phyloP scores from a whole-genome alignment of 345 rosid species.

The Salix koriyanagi region DNA sequence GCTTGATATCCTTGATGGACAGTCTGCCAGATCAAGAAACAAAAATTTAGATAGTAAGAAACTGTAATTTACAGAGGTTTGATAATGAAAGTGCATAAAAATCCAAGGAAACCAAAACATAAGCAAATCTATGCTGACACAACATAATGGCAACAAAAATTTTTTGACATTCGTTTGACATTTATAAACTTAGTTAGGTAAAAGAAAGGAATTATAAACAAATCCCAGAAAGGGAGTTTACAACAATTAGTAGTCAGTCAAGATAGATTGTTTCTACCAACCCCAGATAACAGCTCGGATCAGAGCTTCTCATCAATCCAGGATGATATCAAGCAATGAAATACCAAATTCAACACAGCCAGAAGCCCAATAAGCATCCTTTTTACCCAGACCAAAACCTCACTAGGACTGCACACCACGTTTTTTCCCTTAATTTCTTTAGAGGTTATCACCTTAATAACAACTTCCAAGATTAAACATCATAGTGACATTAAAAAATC shows the following conservation, averaged over 20 bases:
- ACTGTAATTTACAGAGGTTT: neutral
- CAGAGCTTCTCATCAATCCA: neutral
- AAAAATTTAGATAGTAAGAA: neutral
- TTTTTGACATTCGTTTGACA: neutral
- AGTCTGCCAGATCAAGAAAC: constrained; percentile 46
- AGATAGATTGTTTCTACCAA: neutral
- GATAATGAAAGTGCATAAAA: neutral
- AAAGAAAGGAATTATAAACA: neutral
- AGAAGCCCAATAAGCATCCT: constrained; percentile 1
- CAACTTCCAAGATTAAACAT: neutral
- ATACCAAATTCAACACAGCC: constrained; percentile 9
- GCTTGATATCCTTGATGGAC: constrained; percentile 79
- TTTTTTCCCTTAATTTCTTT: neutral
- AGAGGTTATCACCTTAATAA: neutral
- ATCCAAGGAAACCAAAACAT: neutral
- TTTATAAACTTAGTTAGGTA: neutral
- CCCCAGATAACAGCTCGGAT: neutral
- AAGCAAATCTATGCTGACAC: neutral
- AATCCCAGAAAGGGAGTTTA: neutral
- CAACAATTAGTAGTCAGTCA: neutral
- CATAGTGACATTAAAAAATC: neutral
- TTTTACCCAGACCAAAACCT: neutral
- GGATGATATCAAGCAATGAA: neutral
- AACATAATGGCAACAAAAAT: neutral
- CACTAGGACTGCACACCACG: neutral